A percentile compares a stretch with the other conserved stretches of the same genome.
phyloP scores from a whole-genome alignment of 352 stramenopile genomes.

The Ochromonadaceae sp. region DNA sequence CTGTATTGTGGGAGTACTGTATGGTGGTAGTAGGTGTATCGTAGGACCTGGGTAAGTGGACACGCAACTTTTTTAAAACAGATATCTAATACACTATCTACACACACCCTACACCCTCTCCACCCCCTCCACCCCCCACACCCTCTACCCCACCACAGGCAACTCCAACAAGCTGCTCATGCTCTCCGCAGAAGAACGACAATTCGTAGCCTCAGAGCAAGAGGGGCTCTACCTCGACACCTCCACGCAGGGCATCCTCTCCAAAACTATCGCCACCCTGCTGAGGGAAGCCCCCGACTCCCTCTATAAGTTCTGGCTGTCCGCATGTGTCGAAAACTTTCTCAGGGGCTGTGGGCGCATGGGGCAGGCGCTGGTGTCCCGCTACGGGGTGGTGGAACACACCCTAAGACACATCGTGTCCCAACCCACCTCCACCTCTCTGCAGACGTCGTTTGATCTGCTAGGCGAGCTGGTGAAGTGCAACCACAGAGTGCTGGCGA shows the following conservation, averaged over 20 bases:
- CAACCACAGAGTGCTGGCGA: conserved; percentile 64
- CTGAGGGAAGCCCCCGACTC: conserved; percentile 72
- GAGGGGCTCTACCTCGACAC: neutral
- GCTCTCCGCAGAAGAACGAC: neutral
- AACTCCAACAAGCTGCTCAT: conserved; percentile 28
- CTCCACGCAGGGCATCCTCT: neutral
- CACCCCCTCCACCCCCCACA: too few species aligned
- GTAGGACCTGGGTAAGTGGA: too few species aligned
- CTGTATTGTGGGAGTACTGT: too few species aligned
- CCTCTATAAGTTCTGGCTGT: conserved; percentile 86
- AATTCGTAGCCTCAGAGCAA: neutral
- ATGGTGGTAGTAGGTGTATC: too few species aligned
- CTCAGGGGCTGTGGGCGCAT: conserved; percentile 54
- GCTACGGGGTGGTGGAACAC: conserved; percentile 54
- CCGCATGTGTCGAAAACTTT: conserved; percentile 86
- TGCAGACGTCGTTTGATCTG: conserved; percentile 88
- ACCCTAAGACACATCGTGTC: neutral
- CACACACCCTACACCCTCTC: too few species aligned
- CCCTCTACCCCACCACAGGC: neutral
- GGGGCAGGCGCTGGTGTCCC: conserved; percentile 73
- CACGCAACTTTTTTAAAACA: too few species aligned
- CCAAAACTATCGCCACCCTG: conserved; percentile 56
- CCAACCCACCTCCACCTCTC: conserved; percentile 18
- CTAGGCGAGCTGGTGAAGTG: conserved; percentile 86
- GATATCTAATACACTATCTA: too few species aligned